Evolutionary conservation across 2,329 filamentous ascomycete species (phyloP).

Genomic region (Fusarium duplospermum): DNA sequence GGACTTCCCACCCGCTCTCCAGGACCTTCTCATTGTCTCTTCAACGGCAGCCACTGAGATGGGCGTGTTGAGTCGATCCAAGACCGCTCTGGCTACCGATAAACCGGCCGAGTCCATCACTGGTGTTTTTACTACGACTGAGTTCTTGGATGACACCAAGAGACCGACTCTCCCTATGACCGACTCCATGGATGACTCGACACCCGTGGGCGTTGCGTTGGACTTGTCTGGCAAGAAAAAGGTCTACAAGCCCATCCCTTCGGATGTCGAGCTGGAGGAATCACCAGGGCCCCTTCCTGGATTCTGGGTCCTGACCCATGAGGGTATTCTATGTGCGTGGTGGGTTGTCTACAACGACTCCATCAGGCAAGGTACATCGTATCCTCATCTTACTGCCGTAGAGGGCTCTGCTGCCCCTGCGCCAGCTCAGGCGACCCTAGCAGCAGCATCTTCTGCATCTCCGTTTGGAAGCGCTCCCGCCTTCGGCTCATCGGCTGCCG

Average conservation of each 20-base stretch:
- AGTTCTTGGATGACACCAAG: constrained; percentile 77
- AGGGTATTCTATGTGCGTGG: constrained; percentile 87
- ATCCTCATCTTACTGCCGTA: constrained; percentile 73
- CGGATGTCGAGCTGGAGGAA: constrained; percentile 80
- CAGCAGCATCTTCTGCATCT: constrained; percentile 46
- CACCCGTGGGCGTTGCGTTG: constrained; percentile 81
- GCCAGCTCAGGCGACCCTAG: constrained; percentile 44
- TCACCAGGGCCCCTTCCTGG: constrained; percentile 85
- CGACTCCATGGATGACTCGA: constrained; percentile 71
- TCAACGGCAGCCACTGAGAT: constrained; percentile 85
- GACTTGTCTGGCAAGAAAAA: constrained; percentile 88
- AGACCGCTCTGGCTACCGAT: constrained; percentile 71
- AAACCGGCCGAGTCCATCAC: constrained; percentile 69
- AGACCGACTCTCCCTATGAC: constrained; percentile 81
- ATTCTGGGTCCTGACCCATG: constrained; percentile 86
- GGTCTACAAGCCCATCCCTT: constrained; percentile 80
- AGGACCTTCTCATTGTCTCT: constrained; percentile 84
- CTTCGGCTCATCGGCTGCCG: constrained; percentile 55
- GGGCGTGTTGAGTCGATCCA: constrained; percentile 80
- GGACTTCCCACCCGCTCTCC: constrained; percentile 82
- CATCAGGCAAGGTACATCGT: constrained; percentile 78
- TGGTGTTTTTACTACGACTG: constrained; percentile 79
- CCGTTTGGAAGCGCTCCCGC: constrained; percentile 50
- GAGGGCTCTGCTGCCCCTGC: constrained; percentile 50
- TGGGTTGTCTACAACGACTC: constrained; percentile 94